Base-by-base conservation (phyloP, 805 yeast genomes). In the Candida vartiovaarae region DNA sequence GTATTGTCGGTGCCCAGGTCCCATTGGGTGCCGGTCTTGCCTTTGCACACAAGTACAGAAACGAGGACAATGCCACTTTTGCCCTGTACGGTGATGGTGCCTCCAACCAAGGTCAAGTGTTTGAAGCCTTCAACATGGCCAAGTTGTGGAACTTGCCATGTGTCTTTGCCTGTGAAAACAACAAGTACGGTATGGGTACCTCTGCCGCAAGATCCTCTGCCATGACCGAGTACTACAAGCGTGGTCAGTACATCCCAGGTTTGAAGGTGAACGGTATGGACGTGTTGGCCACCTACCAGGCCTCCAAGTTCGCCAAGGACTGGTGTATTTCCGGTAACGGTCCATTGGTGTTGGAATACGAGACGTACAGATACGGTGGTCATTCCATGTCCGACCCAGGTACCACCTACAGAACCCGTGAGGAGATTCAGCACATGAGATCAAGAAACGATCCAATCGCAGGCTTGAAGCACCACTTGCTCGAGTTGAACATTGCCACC, bases 371-470 rank as follows among this genome's bases (percentile, higher is more conserved):
- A 78, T 93, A 93, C 68, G 98, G 98, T 76, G 99, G 99, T 69
- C 99, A 93, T 81, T 93, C 99, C 57, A 93, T 93, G 98, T 91
- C 98, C 57, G 99, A 93, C 73, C 99, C 99, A 62, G 99, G 99
- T 78, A 93, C 99, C 68, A 93, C 99, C 55, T 93, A 93, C 83
- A 85, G 99, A 81, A 93, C 99, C 65, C 90, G 99, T 77, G 99
- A 93, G 74, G 99, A 93, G 76, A 93, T 93, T 57, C 97, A 90
- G 75, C 91, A 91, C 76, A 90, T 93, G 97, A 86, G 99, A 77
- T 88, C 98, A 36, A 85, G 88, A 76, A 89, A 85, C 67, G 99
- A 93, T 69, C 97, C 98, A 59, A 88, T 93, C 67, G 90, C 95
- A 45, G 98, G 98, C 57, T 80, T 93, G 65, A 91, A 90, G 78